Evolutionary conservation across 805 yeast genomes (phyloP).

Genomic region (Kodamaea nitidulidarum): DNA sequence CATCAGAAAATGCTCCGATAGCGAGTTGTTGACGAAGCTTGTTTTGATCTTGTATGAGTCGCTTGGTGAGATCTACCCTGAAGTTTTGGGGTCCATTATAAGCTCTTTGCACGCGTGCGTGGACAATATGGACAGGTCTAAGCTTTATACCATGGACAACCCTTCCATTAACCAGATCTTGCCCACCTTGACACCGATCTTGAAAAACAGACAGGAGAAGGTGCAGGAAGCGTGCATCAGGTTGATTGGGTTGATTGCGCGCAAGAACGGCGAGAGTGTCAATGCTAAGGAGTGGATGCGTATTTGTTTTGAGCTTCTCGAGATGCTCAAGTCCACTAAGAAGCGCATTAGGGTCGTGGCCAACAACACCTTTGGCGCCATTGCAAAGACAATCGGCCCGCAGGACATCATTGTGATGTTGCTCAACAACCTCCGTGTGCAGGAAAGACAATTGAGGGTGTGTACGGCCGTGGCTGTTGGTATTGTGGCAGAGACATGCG

Average conservation of each 20-base stretch:
- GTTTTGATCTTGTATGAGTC: conserved; percentile 82
- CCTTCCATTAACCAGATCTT: conserved; percentile 82
- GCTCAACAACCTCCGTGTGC: conserved; percentile 79
- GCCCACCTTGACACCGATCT: conserved; percentile 87
- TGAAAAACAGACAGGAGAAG: conserved; percentile 83
- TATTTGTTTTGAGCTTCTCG: conserved; percentile 84
- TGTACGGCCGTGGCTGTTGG: conserved; percentile 98
- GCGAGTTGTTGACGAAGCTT: conserved; percentile 57
- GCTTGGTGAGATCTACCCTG: conserved; percentile 92
- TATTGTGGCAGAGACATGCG: conserved; percentile 89
- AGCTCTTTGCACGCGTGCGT: conserved; percentile 66
- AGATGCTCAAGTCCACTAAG: conserved; percentile 77
- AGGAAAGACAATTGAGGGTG: conserved; percentile 93
- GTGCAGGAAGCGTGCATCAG: conserved; percentile 82
- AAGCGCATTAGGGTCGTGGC: conserved; percentile 80
- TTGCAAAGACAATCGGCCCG: conserved; percentile 92
- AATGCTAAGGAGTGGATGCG: conserved; percentile 97
- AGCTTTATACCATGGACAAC: conserved; percentile 45
- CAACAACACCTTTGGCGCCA: conserved; percentile 84
- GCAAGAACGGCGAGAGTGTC: conserved; percentile 71
- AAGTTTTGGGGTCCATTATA: conserved; percentile 81
- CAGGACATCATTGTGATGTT: conserved; percentile 86
- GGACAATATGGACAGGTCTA: conserved; percentile 51
- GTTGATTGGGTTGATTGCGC: conserved; percentile 79
- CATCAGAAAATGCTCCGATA: conserved; percentile 50